Conservation (phyloP, 495 filamentous ascomycete species). For the Astrothelium macrocarpum region DNA sequence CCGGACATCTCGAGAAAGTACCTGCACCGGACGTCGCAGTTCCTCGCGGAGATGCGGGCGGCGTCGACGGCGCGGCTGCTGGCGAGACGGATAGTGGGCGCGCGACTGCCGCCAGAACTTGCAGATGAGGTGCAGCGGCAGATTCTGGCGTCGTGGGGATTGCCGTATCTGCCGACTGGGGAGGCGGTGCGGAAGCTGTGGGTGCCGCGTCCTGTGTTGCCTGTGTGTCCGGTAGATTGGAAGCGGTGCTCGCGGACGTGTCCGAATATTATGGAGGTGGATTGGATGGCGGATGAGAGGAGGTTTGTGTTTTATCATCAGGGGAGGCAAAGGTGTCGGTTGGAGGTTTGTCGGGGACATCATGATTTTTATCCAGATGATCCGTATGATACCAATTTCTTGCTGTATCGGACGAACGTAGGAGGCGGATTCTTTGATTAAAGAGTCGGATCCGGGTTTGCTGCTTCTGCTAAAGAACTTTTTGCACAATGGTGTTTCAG, state of each 20-base stretch:
- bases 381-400: constrained; percentile 1
- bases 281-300: not conserved
- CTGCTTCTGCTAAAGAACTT: no score
- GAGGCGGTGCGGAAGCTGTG: not conserved
- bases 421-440: not conserved
- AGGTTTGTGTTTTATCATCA: constrained; percentile 1
- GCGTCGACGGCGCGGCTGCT: not conserved
- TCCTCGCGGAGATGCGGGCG: not conserved
- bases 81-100: not conserved
- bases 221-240: not conserved
- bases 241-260: not conserved
- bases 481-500: no score
- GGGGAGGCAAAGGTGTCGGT: not conserved
- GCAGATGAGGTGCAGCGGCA: not conserved
- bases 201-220: not conserved
- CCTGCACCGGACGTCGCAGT: not conserved
- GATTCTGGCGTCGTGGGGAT: not conserved
- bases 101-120: not conserved
- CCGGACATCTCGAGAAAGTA: not conserved
- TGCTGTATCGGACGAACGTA: not conserved
- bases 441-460: not conserved
- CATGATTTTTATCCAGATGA: not conserved
- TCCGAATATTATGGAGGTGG: constrained; percentile 3
- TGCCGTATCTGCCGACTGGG: constrained; percentile 1
- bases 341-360: not conserved